Evolutionary conservation across 2,329 filamentous ascomycete genomes (phyloP).

Genomic region (Colletotrichum euphorbiae): DNA sequence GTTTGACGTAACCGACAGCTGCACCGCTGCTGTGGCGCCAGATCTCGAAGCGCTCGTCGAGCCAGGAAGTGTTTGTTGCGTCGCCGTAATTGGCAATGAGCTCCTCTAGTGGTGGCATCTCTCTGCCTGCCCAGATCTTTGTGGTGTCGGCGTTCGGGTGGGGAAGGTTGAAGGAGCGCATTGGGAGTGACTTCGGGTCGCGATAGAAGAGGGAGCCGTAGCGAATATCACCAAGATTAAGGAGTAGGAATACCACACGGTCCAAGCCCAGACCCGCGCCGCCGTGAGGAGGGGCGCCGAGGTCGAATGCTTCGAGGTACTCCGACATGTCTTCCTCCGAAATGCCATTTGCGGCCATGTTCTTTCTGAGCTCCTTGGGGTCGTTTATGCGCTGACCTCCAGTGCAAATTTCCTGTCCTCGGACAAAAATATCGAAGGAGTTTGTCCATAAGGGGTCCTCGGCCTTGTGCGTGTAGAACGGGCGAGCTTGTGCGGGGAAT

Average conservation of each 20-base stretch:
- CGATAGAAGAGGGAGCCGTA: slow-evolving; percentile 89
- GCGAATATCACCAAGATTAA: slow-evolving; percentile 89
- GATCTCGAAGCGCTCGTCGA: slow-evolving; percentile 87
- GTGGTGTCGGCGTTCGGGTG: slow-evolving; percentile 89
- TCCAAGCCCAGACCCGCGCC: slow-evolving; percentile 92
- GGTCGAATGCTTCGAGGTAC: slow-evolving; percentile 89
- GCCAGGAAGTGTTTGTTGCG: slow-evolving; percentile 92
- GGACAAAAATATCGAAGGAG: slow-evolving; percentile 94
- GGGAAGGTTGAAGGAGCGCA: slow-evolving; percentile 72
- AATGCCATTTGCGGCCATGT: slow-evolving; percentile 81
- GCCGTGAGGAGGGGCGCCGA: slow-evolving; percentile 88
- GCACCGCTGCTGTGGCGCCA: slow-evolving; percentile 90
- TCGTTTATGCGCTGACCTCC: slow-evolving; percentile 95
- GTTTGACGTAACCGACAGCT: slow-evolving; percentile 84
- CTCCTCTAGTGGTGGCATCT: slow-evolving; percentile 81
- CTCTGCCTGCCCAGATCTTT: slow-evolving; percentile 46
- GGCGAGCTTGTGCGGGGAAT: slow-evolving; percentile 85
- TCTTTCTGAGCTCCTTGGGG: slow-evolving; percentile 76
- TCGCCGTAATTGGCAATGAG: slow-evolving; percentile 96
- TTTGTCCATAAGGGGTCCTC: slow-evolving; percentile 81
- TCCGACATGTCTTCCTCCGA: slow-evolving; percentile 88
- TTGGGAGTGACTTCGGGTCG: slow-evolving; percentile 87
- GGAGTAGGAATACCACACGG: slow-evolving; percentile 85
- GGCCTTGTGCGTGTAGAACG: slow-evolving; percentile 92
- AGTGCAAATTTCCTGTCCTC: slow-evolving; percentile 91